Percentiles rank a stretch among this genome's conserved stretches.
These are phyloP conservation scores for Brassica hybrid DNA, from an alignment of 441 rosid genomes.

Conservation along the genomic window DNA sequence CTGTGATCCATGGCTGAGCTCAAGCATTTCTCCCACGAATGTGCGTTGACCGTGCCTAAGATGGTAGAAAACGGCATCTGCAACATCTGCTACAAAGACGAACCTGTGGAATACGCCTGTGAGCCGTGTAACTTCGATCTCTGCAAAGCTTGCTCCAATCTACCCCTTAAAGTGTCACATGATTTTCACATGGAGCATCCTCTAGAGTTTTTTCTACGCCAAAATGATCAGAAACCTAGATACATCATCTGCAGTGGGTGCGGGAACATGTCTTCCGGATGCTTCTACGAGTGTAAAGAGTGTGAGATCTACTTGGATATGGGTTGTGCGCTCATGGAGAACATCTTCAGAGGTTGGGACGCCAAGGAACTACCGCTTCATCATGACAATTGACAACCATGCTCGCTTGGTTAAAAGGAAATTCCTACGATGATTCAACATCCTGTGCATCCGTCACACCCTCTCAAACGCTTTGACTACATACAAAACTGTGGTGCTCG, in stretches of 20 bases:
- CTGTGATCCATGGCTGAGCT: too few species aligned
- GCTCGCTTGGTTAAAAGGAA: not conserved
- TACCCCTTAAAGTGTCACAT: not conserved
- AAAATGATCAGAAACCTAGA: not conserved
- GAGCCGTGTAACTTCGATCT: constrained; percentile 12
- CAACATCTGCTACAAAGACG: constrained; percentile 21
- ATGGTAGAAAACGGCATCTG: not conserved
- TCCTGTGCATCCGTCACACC: too few species aligned
- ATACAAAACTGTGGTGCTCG: too few species aligned
- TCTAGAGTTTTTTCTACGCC: not conserved
- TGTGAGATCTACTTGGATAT: constrained; percentile 21
- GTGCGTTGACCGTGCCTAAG: not conserved
- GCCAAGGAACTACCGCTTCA: not conserved
- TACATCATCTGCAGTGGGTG: not conserved
- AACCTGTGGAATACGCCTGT: not conserved
- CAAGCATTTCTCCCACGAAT: too few species aligned
- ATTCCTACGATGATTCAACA: too few species aligned
- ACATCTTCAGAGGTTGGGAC: not conserved
- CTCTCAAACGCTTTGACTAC: too few species aligned
- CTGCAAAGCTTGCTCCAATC: not conserved
- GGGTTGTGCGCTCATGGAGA: not conserved
- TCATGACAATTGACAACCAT: constrained; percentile 4
- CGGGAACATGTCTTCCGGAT: not conserved
- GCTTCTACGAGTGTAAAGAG: constrained; percentile 7
- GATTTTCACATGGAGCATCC: not conserved